These are phyloP conservation scores for Isatis lusitanica DNA, from an alignment of 441 rosid species.

Conservation along the genomic window DNA sequence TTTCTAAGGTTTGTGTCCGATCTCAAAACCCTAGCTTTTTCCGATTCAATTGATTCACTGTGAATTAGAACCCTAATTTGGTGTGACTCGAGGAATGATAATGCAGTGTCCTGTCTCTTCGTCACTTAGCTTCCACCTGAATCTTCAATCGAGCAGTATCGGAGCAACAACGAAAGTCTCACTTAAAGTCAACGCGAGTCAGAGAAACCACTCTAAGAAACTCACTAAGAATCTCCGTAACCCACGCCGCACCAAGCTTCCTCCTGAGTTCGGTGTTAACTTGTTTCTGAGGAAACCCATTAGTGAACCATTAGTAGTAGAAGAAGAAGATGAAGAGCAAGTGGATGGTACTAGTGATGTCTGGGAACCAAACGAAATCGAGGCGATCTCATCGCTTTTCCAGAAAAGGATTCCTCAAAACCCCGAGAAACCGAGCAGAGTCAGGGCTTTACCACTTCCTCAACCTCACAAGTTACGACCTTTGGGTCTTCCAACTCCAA, in stretches of 20 bases:
- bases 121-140: conserved; percentile 27
- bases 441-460: conserved; percentile 82
- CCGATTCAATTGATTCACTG: not conserved
- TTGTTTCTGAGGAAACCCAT: conserved; percentile 67
- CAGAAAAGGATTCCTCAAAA: conserved; percentile 78
- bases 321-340: conserved; percentile 13
- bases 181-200: conserved; percentile 18
- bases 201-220: conserved; percentile 41
- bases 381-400: conserved; percentile 81
- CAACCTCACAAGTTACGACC: conserved; percentile 78
- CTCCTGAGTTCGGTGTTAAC: conserved; percentile 83
- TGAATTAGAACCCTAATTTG: not conserved
- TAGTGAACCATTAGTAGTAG: conserved; percentile 4
- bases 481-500: conserved; percentile 59
- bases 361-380: conserved; percentile 74
- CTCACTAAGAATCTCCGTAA: conserved; percentile 58
- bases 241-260: conserved; percentile 71
- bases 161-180: conserved; percentile 18
- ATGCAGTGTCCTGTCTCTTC: conserved; percentile 25
- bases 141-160: conserved; percentile 2
- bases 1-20: not conserved
- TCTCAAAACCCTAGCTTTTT: conserved; percentile 19
- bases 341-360: conserved; percentile 6
- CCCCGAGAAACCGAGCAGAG: conserved; percentile 57
- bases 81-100: conserved; percentile 5